These are phyloP conservation scores for Fagopyrum homotropicum DNA, from an alignment of 148 eudicot genomes.

Conservation along the genomic window DNA sequence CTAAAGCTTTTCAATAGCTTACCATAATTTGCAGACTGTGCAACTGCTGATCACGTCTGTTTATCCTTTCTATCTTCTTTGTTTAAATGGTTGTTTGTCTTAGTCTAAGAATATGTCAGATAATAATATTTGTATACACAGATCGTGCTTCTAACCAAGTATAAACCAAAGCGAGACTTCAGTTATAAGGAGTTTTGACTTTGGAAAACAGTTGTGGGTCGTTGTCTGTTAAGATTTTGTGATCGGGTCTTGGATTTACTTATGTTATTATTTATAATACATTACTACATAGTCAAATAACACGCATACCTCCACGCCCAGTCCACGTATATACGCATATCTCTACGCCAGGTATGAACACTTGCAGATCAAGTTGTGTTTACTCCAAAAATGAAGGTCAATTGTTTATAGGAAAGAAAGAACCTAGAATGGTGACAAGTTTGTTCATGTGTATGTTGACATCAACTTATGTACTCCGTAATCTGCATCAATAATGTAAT, in stretches of 20 bases:
- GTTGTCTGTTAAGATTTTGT: neutral
- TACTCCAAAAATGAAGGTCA: no score
- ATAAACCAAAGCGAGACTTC: neutral
- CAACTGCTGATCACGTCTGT: slow-evolving; percentile 1
- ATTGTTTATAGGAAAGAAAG: no score
- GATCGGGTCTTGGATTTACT: neutral
- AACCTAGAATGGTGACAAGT: no score
- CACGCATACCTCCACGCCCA: no score
- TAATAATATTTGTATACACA: neutral
- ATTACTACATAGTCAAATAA: neutral
- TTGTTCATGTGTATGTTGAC: no score
- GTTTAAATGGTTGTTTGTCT: slow-evolving; percentile 3
- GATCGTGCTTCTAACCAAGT: slow-evolving; percentile 5
- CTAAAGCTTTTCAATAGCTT: neutral
- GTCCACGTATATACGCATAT: no score
- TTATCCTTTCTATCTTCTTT: neutral
- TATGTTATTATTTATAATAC: neutral
- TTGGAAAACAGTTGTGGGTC: slow-evolving; percentile 8
- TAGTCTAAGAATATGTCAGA: slow-evolving; percentile 6
- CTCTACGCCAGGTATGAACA: no score
- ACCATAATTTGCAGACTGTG: neutral
- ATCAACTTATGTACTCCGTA: no score
- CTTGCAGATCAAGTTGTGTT: no score
- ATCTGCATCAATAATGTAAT: no score
- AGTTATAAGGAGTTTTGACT: neutral